Evolutionary conservation across 352 stramenopile species (phyloP).

Genomic region (Sclerospora graminicola): DNA sequence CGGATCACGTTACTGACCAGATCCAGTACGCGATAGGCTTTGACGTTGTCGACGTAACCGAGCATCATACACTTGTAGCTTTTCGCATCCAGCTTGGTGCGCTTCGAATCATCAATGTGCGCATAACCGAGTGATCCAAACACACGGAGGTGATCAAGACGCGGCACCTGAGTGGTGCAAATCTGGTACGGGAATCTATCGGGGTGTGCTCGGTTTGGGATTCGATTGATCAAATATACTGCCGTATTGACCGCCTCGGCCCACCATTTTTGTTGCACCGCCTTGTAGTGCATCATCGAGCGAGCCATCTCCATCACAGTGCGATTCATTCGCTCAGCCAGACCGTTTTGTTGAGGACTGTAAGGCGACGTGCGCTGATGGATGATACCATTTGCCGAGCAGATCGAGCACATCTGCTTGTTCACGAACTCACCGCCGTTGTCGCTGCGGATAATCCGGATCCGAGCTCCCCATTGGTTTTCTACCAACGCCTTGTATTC

Average conservation of each 20-base stretch:
- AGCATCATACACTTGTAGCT: constrained; percentile 15
- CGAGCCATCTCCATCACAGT: too few relatives aligned
- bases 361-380: background rate
- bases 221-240: too few relatives aligned
- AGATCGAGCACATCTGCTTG: background rate
- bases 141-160: constrained; percentile 12
- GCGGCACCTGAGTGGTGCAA: constrained; percentile 2
- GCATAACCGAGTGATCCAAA: constrained; percentile 18
- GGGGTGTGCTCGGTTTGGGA: too few relatives aligned
- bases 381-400: background rate
- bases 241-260: too few relatives aligned
- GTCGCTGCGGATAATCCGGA: background rate
- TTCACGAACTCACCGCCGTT: background rate
- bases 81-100: constrained; percentile 18
- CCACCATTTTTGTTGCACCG: too few relatives aligned
- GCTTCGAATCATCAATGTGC: constrained; percentile 14
- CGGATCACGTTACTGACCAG: constrained; percentile 8
- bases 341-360: background rate
- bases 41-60: constrained; percentile 10
- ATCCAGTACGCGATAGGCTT: constrained; percentile 13
- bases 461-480: background rate
- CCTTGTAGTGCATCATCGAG: too few relatives aligned
- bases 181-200: constrained; percentile 12
- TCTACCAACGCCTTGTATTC: background rate
- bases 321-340: background rate